Conservation (phyloP, 768 basidiomycete genomes). For the Trametopsis cervina region DNA sequence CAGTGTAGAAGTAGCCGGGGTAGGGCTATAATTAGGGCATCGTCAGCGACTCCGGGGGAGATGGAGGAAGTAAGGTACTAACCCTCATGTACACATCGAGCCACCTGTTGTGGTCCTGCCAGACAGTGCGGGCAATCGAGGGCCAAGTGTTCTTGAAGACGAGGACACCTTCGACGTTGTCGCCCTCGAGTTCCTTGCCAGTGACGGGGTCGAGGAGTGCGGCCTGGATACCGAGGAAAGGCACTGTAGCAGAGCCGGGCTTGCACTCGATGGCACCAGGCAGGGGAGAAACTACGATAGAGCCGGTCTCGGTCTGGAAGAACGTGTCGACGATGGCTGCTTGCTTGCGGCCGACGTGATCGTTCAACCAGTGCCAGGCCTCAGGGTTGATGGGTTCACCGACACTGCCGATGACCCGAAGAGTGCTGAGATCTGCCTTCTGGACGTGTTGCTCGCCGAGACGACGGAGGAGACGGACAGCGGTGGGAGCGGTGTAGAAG, state of each 20-base stretch:
- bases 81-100: constrained; percentile 72
- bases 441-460: constrained; percentile 84
- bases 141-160: constrained; percentile 88
- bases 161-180: constrained; percentile 86
- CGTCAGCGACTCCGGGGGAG: neutral
- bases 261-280: constrained; percentile 95
- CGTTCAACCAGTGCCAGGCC: constrained; percentile 99
- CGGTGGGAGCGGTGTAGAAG: constrained; percentile 90
- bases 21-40: constrained; percentile 49
- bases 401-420: constrained; percentile 87
- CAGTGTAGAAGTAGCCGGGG: constrained; percentile 90
- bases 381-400: constrained; percentile 98
- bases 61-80: neutral
- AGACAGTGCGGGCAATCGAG: constrained; percentile 89
- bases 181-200: constrained; percentile 71
- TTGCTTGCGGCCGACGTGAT: constrained; percentile 79
- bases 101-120: constrained; percentile 84
- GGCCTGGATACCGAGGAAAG: constrained; percentile 93
- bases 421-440: constrained; percentile 66
- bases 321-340: constrained; percentile 93
- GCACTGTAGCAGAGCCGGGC: constrained; percentile 93
- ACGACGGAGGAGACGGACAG: constrained; percentile 77
- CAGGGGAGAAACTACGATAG: constrained; percentile 90
- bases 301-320: constrained; percentile 98
- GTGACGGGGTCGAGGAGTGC: constrained; percentile 80